Conservation (phyloP, 306 rosid species). For the barrel medic (Medicago truncatula) region DNA sequence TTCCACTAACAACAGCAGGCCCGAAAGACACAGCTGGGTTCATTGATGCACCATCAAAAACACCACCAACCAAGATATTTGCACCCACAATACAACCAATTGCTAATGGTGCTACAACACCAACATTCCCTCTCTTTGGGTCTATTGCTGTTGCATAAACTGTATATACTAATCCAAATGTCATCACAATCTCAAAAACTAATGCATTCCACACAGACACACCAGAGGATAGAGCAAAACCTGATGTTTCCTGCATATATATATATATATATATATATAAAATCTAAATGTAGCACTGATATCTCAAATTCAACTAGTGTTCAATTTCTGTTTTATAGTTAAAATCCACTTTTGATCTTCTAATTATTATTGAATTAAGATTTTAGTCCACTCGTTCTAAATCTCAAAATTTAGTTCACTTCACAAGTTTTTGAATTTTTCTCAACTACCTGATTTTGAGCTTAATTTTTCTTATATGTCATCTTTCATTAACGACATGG, state of each 20-base stretch:
- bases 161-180: conserved; percentile 50
- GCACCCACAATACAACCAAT: conserved; percentile 51
- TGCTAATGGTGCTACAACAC: conserved; percentile 55
- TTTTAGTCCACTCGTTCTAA: no score
- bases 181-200: conserved; percentile 49
- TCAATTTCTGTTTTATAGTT: no score
- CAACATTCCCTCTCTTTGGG: conserved; percentile 46
- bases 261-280: no score
- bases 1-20: conserved; percentile 53
- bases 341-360: no score
- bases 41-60: conserved; percentile 73
- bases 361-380: no score
- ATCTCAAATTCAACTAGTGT: background rate
- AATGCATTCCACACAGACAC: conserved; percentile 50
- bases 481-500: no score
- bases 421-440: no score
- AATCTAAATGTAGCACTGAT: background rate
- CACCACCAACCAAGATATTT: conserved; percentile 75
- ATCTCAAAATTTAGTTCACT: no score
- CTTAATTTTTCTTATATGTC: no score
- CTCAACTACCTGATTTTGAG: no score
- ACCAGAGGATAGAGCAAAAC: conserved; percentile 45
- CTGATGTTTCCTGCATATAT: conserved; percentile 44
- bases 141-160: conserved; percentile 51
- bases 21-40: conserved; percentile 8